phyloP scores from a whole-genome alignment of 208 protist genomes.

The Trypanosoma platydactyli region DNA sequence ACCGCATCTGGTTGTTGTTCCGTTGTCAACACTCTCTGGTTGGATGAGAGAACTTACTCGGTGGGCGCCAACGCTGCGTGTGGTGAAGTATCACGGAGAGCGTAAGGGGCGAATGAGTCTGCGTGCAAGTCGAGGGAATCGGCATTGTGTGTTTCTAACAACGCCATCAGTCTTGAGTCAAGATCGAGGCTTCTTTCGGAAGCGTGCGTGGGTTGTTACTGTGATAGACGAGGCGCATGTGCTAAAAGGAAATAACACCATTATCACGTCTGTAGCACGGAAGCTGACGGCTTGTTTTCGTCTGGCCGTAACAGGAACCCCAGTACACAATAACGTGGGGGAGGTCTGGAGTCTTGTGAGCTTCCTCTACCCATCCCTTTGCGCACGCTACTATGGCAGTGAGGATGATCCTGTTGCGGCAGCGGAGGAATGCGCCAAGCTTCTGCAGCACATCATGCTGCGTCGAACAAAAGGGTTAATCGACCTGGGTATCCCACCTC shows the following conservation, averaged over 20 bases:
- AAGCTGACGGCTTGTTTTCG: slow-evolving; percentile 81
- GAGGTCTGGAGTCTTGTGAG: slow-evolving; percentile 96
- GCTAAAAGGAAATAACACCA: slow-evolving; percentile 85
- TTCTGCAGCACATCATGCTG: slow-evolving; percentile 92
- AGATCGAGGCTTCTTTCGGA: slow-evolving; percentile 80
- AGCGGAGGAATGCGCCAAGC: slow-evolving; percentile 58
- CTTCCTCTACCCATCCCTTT: slow-evolving; percentile 93
- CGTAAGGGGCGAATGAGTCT: slow-evolving; percentile 34
- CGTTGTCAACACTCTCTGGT: slow-evolving; percentile 93
- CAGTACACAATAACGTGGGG: slow-evolving; percentile 96
- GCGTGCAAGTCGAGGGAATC: slow-evolving; percentile 38
- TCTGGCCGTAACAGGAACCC: slow-evolving; percentile 93
- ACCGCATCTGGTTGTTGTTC: slow-evolving; percentile 95
- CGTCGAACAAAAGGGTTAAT: slow-evolving; percentile 96
- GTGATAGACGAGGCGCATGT: slow-evolving; percentile 98
- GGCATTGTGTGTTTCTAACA: slow-evolving; percentile 94
- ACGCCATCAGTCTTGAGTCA: slow-evolving; percentile 92
- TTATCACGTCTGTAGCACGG: slow-evolving; percentile 54
- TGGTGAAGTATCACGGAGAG: slow-evolving; percentile 93
- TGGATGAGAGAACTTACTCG: slow-evolving; percentile 92
- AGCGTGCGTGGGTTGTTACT: slow-evolving; percentile 90
- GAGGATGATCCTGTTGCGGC: slow-evolving; percentile 44
- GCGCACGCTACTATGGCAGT: slow-evolving; percentile 53
- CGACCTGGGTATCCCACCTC: slow-evolving; percentile 96
- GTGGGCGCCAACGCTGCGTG: slow-evolving; percentile 91